These are phyloP conservation scores for Globisporangium lucens DNA, from an alignment of 352 stramenopile genomes.

Conservation along the genomic window DNA sequence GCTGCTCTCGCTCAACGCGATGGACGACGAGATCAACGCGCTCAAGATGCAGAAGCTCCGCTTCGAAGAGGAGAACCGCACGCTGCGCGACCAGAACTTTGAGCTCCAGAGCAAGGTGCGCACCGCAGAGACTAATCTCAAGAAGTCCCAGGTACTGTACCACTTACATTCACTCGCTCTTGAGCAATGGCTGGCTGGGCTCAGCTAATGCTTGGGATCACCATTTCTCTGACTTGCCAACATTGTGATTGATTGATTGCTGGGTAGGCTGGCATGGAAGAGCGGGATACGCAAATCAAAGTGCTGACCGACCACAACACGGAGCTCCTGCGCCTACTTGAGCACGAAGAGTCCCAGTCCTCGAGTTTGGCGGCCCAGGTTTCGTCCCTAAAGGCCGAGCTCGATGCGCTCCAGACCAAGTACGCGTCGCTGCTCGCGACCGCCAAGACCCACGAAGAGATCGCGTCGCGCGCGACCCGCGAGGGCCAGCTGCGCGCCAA, in stretches of 20 bases:
- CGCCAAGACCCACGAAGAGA: slow-evolving; percentile 92
- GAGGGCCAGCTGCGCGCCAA: slow-evolving; percentile 93
- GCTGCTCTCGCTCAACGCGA: slow-evolving; percentile 83
- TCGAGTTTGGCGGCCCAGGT: slow-evolving; percentile 59
- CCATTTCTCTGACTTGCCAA: neutral
- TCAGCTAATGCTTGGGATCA: neutral
- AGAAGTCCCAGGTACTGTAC: slow-evolving; percentile 54
- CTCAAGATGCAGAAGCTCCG: slow-evolving; percentile 61
- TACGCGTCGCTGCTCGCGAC: slow-evolving; percentile 89
- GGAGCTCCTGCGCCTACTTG: slow-evolving; percentile 92
- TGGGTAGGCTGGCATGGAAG: slow-evolving; percentile 58
- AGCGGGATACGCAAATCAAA: slow-evolving; percentile 91
- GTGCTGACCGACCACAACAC: slow-evolving; percentile 95
- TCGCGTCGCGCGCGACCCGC: slow-evolving; percentile 80
- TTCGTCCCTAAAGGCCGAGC: slow-evolving; percentile 53
- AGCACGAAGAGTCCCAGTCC: slow-evolving; percentile 92
- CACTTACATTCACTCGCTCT: neutral
- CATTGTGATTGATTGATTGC: neutral
- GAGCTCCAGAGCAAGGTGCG: slow-evolving; percentile 88
- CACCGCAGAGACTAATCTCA: slow-evolving; percentile 82
- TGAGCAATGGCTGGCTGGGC: neutral
- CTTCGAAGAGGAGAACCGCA: slow-evolving; percentile 91
- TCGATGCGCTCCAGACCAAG: slow-evolving; percentile 85
- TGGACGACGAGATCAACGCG: slow-evolving; percentile 72
- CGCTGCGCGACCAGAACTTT: slow-evolving; percentile 91